phyloP scores from a whole-genome alignment of 139 green algal genomes.

The Micractinium conductrix region DNA sequence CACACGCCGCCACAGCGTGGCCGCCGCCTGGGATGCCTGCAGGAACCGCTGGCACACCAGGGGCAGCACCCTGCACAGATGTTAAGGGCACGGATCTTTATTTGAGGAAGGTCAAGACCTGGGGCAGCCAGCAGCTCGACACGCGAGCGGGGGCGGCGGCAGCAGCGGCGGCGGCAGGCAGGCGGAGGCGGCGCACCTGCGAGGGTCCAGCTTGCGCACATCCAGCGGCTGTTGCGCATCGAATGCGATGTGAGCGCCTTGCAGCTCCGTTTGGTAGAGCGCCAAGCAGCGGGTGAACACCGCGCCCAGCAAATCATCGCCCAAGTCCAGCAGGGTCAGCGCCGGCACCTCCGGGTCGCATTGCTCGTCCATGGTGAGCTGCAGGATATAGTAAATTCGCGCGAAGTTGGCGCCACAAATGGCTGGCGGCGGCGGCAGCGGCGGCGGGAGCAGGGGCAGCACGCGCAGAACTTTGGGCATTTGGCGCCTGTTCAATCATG shows the following conservation, averaged over 20 bases:
- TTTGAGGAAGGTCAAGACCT: neutral
- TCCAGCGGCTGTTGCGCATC: too few species aligned
- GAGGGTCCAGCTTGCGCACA: neutral
- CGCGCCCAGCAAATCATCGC: neutral
- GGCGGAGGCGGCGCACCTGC: neutral
- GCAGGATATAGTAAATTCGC: too few species aligned
- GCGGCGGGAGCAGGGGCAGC: too few species aligned
- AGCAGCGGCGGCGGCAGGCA: neutral
- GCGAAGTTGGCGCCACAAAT: too few species aligned
- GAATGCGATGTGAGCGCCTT: too few species aligned
- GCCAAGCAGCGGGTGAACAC: neutral
- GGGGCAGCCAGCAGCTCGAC: too few species aligned
- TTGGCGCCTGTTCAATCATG: too few species aligned
- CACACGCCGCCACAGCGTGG: neutral
- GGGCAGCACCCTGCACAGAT: slow-evolving; percentile 16
- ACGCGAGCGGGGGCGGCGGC: neutral
- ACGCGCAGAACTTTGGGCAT: too few species aligned
- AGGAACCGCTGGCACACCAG: neutral
- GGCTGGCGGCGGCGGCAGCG: too few species aligned
- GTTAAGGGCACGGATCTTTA: neutral
- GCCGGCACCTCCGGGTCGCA: neutral
- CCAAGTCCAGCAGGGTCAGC: neutral
- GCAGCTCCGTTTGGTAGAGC: neutral
- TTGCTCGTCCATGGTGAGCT: too few species aligned
- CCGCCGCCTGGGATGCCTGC: neutral